Evolutionary conservation across 257 asterid genomes (phyloP), one percentile per base, ranked within the genome.

Genomic region (Ophiorrhiza pumila): DNA sequence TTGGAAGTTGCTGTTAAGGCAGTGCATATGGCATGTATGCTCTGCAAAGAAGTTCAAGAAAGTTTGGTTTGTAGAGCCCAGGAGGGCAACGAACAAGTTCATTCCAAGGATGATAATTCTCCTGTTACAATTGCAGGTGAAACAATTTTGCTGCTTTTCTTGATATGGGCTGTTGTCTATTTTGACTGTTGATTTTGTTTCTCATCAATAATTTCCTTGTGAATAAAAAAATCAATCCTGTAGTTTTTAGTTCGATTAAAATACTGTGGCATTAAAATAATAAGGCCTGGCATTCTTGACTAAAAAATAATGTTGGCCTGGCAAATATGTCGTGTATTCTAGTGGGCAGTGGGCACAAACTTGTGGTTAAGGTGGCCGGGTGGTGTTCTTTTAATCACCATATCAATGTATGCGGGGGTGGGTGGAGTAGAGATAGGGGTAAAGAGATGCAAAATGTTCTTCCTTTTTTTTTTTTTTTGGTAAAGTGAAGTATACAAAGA

Each of bases 101-200:
- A 84, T 29, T 78, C 94, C 82, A 91, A 91, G 80, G 84, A 83
- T n/a, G 95, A 89, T n/a, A 62, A 85, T 60, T 89, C 97, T 73
- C 96, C 89, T 10, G 95, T 91, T 53, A 91, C 96, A 7, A 65
- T 91, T 68, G 97, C 97, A 39, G 97, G 97, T 91, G 78, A 71
- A 62, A 1, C 5, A n/a, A 20, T 3, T 70, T 34, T 76, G 65
- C 45, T 72, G 1, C 25, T 31, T 52, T 61, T 34, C 14, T 53
- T 25, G 31, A 41, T 34, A 37, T 63, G 47, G 69, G 71, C 17
- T 27, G 4, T 62, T 46, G 43, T 76, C 14, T n/a, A n/a, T 17
- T 71, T 72, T 56, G 49, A 35, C 10, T 49, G 18, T 41, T 25
- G 74, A 25, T 3, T 63, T 17, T 49, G 17, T 35, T 53, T 50